Evolutionary conservation across 1,139 yeast genomes (phyloP), one percentile per base, ranked within the genome.

Genomic region (Suzukiozyma palmioleophila): DNA sequence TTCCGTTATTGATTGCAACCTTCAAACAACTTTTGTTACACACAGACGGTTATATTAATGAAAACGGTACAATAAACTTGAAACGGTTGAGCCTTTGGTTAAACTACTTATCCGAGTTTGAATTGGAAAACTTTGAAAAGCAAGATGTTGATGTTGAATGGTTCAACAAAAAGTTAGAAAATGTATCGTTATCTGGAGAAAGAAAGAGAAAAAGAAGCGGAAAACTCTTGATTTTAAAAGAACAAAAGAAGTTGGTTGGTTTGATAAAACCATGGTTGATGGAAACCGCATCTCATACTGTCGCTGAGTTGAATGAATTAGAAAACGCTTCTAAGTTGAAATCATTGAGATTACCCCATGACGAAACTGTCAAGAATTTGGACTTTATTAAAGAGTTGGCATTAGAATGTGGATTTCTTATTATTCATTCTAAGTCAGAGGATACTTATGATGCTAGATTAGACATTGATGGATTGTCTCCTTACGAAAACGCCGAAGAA

Each of bases 111-210:
- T 74, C 88, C 1, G 75, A 77, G 45, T 84, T 84, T 51, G 96
- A 88, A 59, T 69, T 87, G 50, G 89, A 87, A 57, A 79, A 81
- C 54, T 90, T 89, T 52, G 94, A 85, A 56, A 81, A 75, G 47
- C 78, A 77, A 40, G 88, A 85, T 47, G 85, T 88, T 43, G 97
- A 92, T 58, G 79, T 84, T 32, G 95, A 84, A 47, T 90, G 97
- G 96, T 86, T 89, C 61, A 88, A 87, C 59, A 78, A 83, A 53
- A 86, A 85, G 51, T 73, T 90, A 44, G 94, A 86, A 49, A 81
- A 83, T 50, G 81, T 90, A 42, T 84, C 95, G 3, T 69, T 83
- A 33, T 72, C 79, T 39, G 94, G 92, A 46, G 83, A 78, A 47
- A 77, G 75, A 53, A 80, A 77, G 54, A 76, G 94, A 57, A 75